Evolutionary conservation across 2,329 filamentous ascomycete species (phyloP), one percentile per base, ranked within the genome.

Genomic region (Scedosporium boydii): DNA sequence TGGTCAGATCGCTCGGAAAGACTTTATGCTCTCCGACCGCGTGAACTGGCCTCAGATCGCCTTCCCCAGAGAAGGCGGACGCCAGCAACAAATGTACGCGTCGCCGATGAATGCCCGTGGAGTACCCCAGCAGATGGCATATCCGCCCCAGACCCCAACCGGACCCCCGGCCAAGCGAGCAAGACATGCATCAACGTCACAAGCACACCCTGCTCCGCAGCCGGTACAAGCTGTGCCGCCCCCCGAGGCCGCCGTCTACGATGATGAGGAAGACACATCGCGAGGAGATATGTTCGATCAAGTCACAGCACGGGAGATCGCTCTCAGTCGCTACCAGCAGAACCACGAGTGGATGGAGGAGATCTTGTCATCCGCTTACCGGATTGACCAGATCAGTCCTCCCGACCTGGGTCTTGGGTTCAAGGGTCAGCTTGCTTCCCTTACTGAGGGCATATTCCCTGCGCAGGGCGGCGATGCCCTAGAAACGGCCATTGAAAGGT

Each of bases 341-440:
- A 96, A 99, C 69, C 93, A 99, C 70, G 91, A 96, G 73, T 98
- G 93, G 95, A 96, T 99, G 91, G 95, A 98, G 71, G 93, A 99
- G 75, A 87, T 99, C 29, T 84, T 98, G 61, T 91, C 90, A 0
- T 98, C 93, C 1, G 91, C 93, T 0, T 97, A 96, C 71, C 82
- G 89, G 26, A 89, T 93, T 65, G 84, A 83, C 59, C 91, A 96
- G 71, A 96, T 99, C 63, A 85, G 88, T 7, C 92, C 93, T 0
- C 86, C 92, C 2, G 93, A 96, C 71, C 83, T 98, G 41, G 92
- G 92, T 0, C 79, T 98, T 9, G 95, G 95, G 3, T 82, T 89
- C 59, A 90, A 87, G 74, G 95, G 95, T 44, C 89, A 93, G 73
- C 80, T 99, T 21, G 87, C 90, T 26, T 81, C 84, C 0, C 77